Percentiles rank a stretch among this genome's conserved stretches.
Conservation (phyloP, 2,329 filamentous ascomycete genomes). For the Didymosphaeria variabile region DNA sequence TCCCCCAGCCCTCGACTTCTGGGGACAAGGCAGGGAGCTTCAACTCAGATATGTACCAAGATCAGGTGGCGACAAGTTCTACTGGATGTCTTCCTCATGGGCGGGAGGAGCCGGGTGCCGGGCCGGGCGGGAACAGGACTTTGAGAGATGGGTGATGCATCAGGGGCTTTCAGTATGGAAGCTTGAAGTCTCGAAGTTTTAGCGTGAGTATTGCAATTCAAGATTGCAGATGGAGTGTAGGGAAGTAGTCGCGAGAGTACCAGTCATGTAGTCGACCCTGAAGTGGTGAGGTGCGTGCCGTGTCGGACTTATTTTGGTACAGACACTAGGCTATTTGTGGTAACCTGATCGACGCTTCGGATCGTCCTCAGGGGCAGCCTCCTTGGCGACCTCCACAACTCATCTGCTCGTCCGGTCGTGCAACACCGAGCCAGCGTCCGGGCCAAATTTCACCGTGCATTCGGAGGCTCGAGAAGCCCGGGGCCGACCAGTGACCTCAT, state of each 20-base stretch:
- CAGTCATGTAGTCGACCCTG: background rate
- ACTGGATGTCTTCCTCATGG: constrained; percentile 37
- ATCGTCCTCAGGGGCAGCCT: background rate
- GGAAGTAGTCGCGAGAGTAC: background rate
- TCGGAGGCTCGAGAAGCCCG: background rate
- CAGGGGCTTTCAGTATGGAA: too few relatives aligned
- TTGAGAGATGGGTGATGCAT: background rate
- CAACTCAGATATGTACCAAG: constrained; percentile 39
- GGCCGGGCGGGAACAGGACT: constrained; percentile 14
- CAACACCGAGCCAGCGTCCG: background rate
- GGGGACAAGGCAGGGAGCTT: constrained; percentile 29
- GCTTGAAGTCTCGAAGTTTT: background rate
- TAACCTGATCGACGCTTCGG: background rate
- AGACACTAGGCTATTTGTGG: background rate
- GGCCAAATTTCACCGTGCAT: background rate
- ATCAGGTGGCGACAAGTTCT: constrained; percentile 41
- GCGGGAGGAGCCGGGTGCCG: constrained; percentile 30
- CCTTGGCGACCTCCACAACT: constrained; percentile 3
- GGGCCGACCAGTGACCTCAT: background rate
- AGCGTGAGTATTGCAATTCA: too few relatives aligned
- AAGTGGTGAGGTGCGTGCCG: too few relatives aligned
- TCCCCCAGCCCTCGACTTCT: constrained; percentile 37
- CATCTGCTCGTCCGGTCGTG: background rate
- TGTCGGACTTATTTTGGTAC: too few relatives aligned
- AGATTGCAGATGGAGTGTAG: background rate